Base-by-base conservation (phyloP, 2,329 filamentous ascomycete genomes). In the Trichophyton rubrum region DNA sequence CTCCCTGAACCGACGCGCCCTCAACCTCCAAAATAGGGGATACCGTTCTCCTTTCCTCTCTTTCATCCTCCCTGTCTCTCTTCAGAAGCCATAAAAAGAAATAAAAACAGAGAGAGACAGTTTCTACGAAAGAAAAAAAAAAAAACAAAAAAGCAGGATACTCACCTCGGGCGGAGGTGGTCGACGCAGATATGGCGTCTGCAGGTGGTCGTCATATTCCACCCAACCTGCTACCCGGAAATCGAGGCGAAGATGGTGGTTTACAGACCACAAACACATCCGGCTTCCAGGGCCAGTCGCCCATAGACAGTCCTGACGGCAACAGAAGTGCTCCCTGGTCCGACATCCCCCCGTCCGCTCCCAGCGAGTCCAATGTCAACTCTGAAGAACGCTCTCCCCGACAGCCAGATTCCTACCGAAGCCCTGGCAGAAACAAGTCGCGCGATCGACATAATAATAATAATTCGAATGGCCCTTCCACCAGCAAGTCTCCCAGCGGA, bases 221-320 rank as follows among this genome's bases (percentile, higher is more conserved):
- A 65, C 70, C 73, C 64, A 74, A 72, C 67, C 70, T 76, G 66
- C 71, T 75, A 66, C 73, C 74, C 64, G 74, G 74, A 64, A 73
- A 75, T 63, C 70, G 72, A 61, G 70, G 69, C 62, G 67, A 68
- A 66, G 64, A 63, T 60, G 64, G 65, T 51, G 64, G 66, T 47
- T 69, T 71, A 62, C 71, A 72, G 47, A 70, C 69, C 22, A 64
- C 73, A 63, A 74, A 72, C 62, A 71, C 70, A 17, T 69, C 68
- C 63, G 69, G 67, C 62, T 72, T 70, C 60, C 69, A 72, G 45
- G 68, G 66, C 60, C 72, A 74, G 56, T 75, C 73, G 4, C 74
- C 74, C 5, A 75, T 71, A 41, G 75, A 74, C 5, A 57, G 27
- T 24, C 40, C 62, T n/a, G 38, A 61, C 30, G n/a, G 53, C 7